A percentile compares a stretch with the other conserved stretches of the same genome.
Conservation (phyloP, 768 basidiomycete genomes). For the Porphyrellus cyaneotinctus region DNA sequence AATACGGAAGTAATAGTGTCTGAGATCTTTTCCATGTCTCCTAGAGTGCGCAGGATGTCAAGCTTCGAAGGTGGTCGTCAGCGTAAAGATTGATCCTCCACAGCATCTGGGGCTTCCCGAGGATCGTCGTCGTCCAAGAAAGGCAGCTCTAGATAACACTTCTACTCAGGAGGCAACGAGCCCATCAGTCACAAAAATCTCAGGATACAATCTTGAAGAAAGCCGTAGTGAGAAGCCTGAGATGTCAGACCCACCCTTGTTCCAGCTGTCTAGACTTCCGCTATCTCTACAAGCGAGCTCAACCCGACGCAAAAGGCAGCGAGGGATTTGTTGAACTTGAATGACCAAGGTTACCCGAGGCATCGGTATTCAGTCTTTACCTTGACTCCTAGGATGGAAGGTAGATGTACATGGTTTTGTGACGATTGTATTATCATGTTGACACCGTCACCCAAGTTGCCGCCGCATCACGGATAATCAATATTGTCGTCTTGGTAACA, state of each 20-base stretch:
- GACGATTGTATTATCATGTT: too few relatives aligned
- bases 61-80: too few relatives aligned
- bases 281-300: neutral
- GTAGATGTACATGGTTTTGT: too few relatives aligned
- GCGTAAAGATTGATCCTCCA: too few relatives aligned
- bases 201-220: too few relatives aligned
- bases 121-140: slow-evolving; percentile 6
- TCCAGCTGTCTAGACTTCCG: too few relatives aligned
- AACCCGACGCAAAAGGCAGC: neutral
- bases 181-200: too few relatives aligned
- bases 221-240: too few relatives aligned
- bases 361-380: neutral
- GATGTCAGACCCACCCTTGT: too few relatives aligned
- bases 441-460: too few relatives aligned
- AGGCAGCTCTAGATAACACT: slow-evolving; percentile 5
- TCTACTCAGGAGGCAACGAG: too few relatives aligned
- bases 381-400: neutral
- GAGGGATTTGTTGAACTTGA: neutral
- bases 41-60: neutral
- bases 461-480: neutral
- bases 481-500: neutral
- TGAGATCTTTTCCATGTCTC: slow-evolving; percentile 23
- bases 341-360: too few relatives aligned
- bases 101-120: neutral
- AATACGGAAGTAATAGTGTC: slow-evolving; percentile 25